Base-by-base conservation (phyloP, 2,329 filamentous ascomycete species). In the Colletotrichum scovillei region DNA sequence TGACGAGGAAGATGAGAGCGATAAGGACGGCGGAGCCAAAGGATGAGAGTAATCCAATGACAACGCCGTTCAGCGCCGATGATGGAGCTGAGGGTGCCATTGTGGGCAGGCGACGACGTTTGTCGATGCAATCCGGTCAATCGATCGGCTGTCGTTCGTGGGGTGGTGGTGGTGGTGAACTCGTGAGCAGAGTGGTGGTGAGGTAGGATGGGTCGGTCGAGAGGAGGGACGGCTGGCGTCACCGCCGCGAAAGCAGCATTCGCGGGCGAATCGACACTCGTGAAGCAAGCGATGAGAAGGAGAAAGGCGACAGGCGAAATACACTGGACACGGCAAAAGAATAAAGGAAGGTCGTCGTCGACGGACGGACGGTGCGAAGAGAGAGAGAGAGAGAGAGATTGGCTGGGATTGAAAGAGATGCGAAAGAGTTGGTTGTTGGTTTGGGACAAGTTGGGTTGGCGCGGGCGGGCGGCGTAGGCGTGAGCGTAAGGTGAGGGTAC, bases 1-100 rank as follows among this genome's bases (percentile, higher is more conserved):
- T 91, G 80, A 97, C 86, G 67, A 93, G 87, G 78, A 96, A 92
- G 72, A 97, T 87, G 75, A 97, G 82, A 71, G 94, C 92, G 75
- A 97, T 95, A 71, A 98, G 87, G 38, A 94, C 90, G 57, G 96
- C 96, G 52, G 95, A 97, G 75, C 95, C 96, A 83, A 98, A 96
- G 16, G 96, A 97, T 52, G 95, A 98, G 75, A 98, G 88, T 80
- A 99, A 92, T 77, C 96, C 97, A 82, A 99, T 98, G 83, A 98
- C 89, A 79, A 98, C 94, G 82, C 96, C 96, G 76, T 90, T 91
- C 76, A 91, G 82, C 78, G 87, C 87, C 35, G 86, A 87, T 55
- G 82, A 84, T 19, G 84, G 82, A 57, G 82, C 76, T 56, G 80
- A 73, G 26, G 68, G 53, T 32, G 73, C 65, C 74, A 75, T 75